Base-by-base conservation (phyloP, 345 rosid genomes). In the Lepidium africanum region DNA sequence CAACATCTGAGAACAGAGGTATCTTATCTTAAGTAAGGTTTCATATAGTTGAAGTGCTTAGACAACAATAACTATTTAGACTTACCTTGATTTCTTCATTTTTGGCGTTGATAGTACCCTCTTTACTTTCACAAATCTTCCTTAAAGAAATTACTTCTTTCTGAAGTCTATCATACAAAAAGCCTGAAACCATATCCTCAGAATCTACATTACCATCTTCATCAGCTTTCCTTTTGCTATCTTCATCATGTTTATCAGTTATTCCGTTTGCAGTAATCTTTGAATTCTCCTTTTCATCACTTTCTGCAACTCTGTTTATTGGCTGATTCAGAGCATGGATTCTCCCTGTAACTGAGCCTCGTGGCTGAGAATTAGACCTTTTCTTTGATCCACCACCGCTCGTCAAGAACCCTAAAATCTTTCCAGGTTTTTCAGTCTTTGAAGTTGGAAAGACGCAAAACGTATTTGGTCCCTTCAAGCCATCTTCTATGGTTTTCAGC, bases 101-200 rank as follows among this genome's bases (percentile, higher is more conserved):
- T 71, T 89, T 94, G 6, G 84, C 69, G 74, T 49, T 78, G 78
- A 94, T 79, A 37, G 41, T 64, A 59, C 54, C 60, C 15, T 87
- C 93, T 77, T 87, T 91, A 60, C 74, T 79, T 77, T 87, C 93
- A 21, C 88, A 85, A 32, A 50, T 62, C 76, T 76, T 94, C 80
- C 90, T 85, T 71, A 94, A 77, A 67, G 60, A 65, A 50, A 89
- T 71, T 4, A 91, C 89, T 81, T 87, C 99, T 61, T 85, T 94
- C 48, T 94, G 99, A 74, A 94, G 82, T 57, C 82, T 89, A 37
- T 94, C 99, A 71, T 87, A 94, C 58, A 94, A 67, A 67, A 91
- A 85, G 16, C 97, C 99, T 5, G 99, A 94, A 70, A 94, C 93
- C 65, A 65, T 16, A 74, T 94, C 93, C 61, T 80, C 74, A 40